phyloP scores from a whole-genome alignment of 1,284 basidiomycete species.

The Athelia psychrophila region DNA sequence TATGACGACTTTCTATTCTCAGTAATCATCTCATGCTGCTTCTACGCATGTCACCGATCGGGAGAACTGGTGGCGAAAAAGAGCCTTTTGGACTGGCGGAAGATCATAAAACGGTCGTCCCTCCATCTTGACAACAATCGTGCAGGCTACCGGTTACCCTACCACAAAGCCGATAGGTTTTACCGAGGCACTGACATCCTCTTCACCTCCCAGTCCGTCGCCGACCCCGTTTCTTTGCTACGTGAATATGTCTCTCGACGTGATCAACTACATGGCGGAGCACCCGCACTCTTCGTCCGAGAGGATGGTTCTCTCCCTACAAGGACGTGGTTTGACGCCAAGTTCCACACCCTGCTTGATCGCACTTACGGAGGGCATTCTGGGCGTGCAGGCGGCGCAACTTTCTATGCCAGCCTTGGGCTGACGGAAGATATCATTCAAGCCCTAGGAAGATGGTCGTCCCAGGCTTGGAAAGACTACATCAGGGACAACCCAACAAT shows the following conservation, averaged over 20 bases:
- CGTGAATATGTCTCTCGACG: conserved; percentile 7
- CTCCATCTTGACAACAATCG: conserved; percentile 7
- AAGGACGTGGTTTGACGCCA: conserved; percentile 19
- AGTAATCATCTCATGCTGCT: conserved; percentile 18
- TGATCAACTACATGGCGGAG: conserved; percentile 13
- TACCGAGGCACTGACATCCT: conserved; percentile 17
- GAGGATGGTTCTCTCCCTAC: conserved; percentile 17
- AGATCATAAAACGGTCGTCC: conserved; percentile 17
- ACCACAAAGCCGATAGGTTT: conserved; percentile 18
- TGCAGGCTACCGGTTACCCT: conserved; percentile 16
- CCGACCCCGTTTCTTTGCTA: conserved; percentile 14
- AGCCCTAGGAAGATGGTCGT: conserved; percentile 33
- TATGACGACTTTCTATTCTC: conserved; percentile 24
- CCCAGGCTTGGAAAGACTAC: conserved; percentile 30
- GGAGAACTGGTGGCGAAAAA: conserved; percentile 18
- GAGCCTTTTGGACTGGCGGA: conserved; percentile 15
- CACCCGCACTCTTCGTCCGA: conserved; percentile 13
- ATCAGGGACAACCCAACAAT: conserved; percentile 31
- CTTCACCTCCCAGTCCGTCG: conserved; percentile 10
- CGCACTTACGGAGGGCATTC: conserved; percentile 32
- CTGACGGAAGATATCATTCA: conserved; percentile 30
- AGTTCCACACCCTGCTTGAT: conserved; percentile 15
- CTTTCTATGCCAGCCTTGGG: conserved; percentile 27
- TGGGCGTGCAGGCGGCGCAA: conserved; percentile 33
- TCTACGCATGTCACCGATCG: conserved; percentile 21